phyloP scores from a whole-genome alignment of 768 basidiomycete genomes.

The Paxillus ammoniavirescens region DNA sequence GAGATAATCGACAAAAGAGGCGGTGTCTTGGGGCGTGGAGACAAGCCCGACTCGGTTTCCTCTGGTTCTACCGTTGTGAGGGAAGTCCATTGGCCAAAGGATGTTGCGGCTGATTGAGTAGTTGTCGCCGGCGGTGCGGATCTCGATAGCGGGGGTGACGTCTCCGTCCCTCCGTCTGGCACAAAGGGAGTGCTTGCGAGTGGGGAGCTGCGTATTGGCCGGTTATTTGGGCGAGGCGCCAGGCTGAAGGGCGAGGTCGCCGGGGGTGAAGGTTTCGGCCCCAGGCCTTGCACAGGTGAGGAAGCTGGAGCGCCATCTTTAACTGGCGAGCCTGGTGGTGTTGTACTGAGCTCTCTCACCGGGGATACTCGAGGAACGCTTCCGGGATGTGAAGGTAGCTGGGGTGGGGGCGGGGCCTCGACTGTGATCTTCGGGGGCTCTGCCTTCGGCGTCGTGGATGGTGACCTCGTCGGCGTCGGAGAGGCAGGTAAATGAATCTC shows the following conservation, averaged over 20 bases:
- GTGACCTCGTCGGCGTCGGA: slow-evolving; percentile 46
- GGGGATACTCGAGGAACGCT: slow-evolving; percentile 27
- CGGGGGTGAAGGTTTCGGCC: slow-evolving; percentile 15
- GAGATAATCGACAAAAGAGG: slow-evolving; percentile 40
- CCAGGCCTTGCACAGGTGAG: slow-evolving; percentile 14
- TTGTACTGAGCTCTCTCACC: slow-evolving; percentile 48
- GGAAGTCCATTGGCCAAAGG: slow-evolving; percentile 34
- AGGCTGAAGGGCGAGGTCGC: slow-evolving; percentile 40
- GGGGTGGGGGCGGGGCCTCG: slow-evolving; percentile 31
- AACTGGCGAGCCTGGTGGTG: slow-evolving; percentile 63
- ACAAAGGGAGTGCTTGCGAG: slow-evolving; percentile 56
- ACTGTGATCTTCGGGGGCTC: slow-evolving; percentile 44
- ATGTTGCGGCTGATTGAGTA: slow-evolving; percentile 36
- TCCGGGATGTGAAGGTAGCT: slow-evolving; percentile 19
- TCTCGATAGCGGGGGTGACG: slow-evolving; percentile 13
- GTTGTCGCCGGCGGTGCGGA: slow-evolving; percentile 16
- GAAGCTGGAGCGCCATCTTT: slow-evolving; percentile 34
- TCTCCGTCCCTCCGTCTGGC: slow-evolving; percentile 37
- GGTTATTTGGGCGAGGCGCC: slow-evolving; percentile 47
- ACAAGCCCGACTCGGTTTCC: slow-evolving; percentile 21
- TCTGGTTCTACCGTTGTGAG: slow-evolving; percentile 14
- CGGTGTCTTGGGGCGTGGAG: slow-evolving; percentile 47
- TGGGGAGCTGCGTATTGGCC: slow-evolving; percentile 76
- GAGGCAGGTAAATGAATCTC: slow-evolving; percentile 22
- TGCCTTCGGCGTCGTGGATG: slow-evolving; percentile 59